Evolutionary conservation across 1,139 yeast species (phyloP).

Genomic region (Candida freyschussii): DNA sequence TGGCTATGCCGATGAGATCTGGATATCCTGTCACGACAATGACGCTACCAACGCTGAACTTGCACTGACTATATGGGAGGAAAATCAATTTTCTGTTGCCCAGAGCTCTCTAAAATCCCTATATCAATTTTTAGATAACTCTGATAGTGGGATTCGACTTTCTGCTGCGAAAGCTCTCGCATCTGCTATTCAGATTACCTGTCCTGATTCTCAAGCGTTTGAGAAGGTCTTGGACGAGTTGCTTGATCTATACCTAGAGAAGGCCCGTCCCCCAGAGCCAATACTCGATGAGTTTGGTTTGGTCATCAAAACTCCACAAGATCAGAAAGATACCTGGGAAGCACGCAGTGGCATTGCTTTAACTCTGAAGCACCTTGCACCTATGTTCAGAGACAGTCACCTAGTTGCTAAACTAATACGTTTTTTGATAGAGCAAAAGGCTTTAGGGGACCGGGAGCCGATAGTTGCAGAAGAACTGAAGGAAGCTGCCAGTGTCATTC

Average conservation of each 20-base stretch:
- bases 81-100: constrained; percentile 51
- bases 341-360: constrained; percentile 77
- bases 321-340: constrained; percentile 76
- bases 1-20: constrained; percentile 59
- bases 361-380: constrained; percentile 55
- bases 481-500: constrained; percentile 78
- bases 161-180: constrained; percentile 64
- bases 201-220: constrained; percentile 31
- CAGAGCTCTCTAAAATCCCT: constrained; percentile 43
- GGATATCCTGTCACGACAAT: constrained; percentile 75
- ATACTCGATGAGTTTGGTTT: constrained; percentile 75
- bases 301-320: constrained; percentile 55
- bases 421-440: constrained; percentile 56
- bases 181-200: constrained; percentile 37
- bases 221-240: constrained; percentile 38
- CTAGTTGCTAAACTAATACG: constrained; percentile 48
- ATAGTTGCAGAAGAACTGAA: constrained; percentile 78
- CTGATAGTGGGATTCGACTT: constrained; percentile 60
- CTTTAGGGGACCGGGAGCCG: constrained; percentile 69
- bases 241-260: constrained; percentile 50
- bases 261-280: constrained; percentile 74
- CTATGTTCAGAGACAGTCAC: constrained; percentile 34
- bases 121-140: constrained; percentile 44
- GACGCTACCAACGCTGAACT: constrained; percentile 57
- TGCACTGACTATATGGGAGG: constrained; percentile 84